phyloP scores from a whole-genome alignment of 202 grass and related monocot species.

The Miscanthus sacchariflorus region DNA sequence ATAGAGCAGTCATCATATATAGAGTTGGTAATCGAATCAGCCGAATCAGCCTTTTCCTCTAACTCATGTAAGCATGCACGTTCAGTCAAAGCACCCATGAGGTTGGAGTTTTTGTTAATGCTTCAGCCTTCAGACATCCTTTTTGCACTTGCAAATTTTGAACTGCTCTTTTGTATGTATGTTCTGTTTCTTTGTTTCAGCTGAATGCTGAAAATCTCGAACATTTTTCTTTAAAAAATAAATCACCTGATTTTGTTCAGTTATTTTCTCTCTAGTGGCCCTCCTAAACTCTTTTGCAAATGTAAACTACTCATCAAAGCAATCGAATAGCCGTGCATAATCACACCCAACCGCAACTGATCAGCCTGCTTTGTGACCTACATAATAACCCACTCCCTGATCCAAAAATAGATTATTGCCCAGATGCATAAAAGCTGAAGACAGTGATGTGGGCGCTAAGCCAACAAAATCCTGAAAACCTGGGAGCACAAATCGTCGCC shows the following conservation, averaged over 20 bases:
- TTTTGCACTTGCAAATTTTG: not conserved
- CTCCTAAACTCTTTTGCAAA: not conserved
- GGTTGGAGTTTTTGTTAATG: slow-evolving; percentile 14
- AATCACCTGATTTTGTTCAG: not conserved
- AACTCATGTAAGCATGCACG: not conserved
- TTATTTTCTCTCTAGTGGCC: slow-evolving; percentile 23
- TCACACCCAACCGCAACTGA: slow-evolving; percentile 44
- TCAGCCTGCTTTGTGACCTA: slow-evolving; percentile 40
- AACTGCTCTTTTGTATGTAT: not conserved
- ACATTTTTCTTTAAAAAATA: not conserved
- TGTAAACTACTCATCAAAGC: slow-evolving; percentile 37
- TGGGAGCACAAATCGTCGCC: slow-evolving; percentile 59
- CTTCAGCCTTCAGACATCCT: slow-evolving; percentile 15
- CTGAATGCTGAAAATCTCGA: not conserved
- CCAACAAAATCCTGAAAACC: slow-evolving; percentile 83
- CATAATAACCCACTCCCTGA: slow-evolving; percentile 43
- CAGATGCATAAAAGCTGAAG: slow-evolving; percentile 57
- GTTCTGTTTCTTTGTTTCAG: not conserved
- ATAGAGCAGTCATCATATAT: slow-evolving; percentile 40
- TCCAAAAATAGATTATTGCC: slow-evolving; percentile 34
- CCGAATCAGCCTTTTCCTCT: slow-evolving; percentile 15
- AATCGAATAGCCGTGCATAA: slow-evolving; percentile 31
- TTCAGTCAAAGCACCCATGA: slow-evolving; percentile 36
- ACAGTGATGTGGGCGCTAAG: slow-evolving; percentile 68
- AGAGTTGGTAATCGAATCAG: slow-evolving; percentile 54